Percentiles rank a stretch among this genome's conserved stretches.
Conservation (phyloP, 1,284 basidiomycete genomes). For the Cutaneotrichosporon sp. region DNA sequence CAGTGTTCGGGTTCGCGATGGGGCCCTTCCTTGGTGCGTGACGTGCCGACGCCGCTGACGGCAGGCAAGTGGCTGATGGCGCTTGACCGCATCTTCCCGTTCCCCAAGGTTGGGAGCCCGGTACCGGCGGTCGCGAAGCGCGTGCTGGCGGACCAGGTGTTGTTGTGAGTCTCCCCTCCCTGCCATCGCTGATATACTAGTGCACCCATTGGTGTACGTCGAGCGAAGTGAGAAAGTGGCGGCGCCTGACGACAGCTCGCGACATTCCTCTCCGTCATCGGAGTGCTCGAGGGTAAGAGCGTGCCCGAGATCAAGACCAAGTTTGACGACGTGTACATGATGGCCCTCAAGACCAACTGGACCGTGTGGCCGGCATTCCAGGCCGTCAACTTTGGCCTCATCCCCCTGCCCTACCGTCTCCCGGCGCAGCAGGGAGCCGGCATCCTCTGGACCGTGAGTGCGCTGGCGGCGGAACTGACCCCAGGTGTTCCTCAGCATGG, state of each 20-base stretch:
- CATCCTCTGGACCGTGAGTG: slow-evolving; percentile 77
- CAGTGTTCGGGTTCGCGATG: slow-evolving; percentile 75
- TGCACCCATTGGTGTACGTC: slow-evolving; percentile 14
- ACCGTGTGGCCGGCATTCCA: slow-evolving; percentile 80
- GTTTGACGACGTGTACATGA: slow-evolving; percentile 55
- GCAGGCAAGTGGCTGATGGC: slow-evolving; percentile 76
- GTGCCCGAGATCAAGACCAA: slow-evolving; percentile 67
- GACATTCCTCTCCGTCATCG: slow-evolving; percentile 81
- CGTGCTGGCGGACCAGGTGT: slow-evolving; percentile 74
- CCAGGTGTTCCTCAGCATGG: slow-evolving; percentile 61
- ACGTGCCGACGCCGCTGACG: background rate
- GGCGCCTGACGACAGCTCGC: slow-evolving; percentile 60
- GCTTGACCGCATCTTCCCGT: slow-evolving; percentile 73
- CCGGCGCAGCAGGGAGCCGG: slow-evolving; percentile 88
- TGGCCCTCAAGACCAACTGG: slow-evolving; percentile 90
- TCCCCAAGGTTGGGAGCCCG: slow-evolving; percentile 53
- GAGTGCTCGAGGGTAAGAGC: slow-evolving; percentile 74
- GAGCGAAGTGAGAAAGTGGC: background rate
- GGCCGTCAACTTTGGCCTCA: slow-evolving; percentile 87
- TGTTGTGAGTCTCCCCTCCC: slow-evolving; percentile 66
- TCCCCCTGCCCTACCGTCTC: slow-evolving; percentile 82
- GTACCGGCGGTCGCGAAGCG: slow-evolving; percentile 64
- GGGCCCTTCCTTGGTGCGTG: slow-evolving; percentile 56
- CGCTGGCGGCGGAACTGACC: background rate
- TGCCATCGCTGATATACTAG: background rate